Base-by-base conservation (phyloP, 176 grass and related monocot genomes). In the Puya raimondii region DNA sequence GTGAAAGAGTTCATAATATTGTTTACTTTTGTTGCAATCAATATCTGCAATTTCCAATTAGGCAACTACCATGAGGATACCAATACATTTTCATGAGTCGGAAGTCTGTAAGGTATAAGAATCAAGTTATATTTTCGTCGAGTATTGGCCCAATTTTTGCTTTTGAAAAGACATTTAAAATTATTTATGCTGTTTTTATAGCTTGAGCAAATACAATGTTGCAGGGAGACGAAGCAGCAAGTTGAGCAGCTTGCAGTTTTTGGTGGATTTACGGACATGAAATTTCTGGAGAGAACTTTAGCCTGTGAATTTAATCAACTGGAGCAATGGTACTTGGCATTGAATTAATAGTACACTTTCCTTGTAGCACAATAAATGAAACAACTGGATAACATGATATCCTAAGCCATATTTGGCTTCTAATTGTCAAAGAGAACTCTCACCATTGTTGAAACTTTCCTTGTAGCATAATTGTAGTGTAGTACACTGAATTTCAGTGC, bases 201-300 rank as follows among this genome's bases (percentile, higher is more conserved):
- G 61, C 22, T 64, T 48, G 53, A 17, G 48, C 33, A 9, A 72
- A 63, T 71, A 78, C 77, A 29, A 15, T 23, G 73, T 76, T 81
- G 68, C 88, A 96, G 92, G 42, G 83, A 87, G 29, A 85, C 79
- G 74, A 48, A 79, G 76, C 81, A 80, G 79, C 81, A 72, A 80
- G 33, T 87, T 77, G 92, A 92, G 51, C 76, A 92, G 47, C 84
- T 92, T 53, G 76, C 90, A 71, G 79, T 71, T 63, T 97, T 97
- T 42, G 93, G 93, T 81, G 93, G 93, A 77, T 97, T 89, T 88
- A 79, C 53, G 2, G 84, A 97, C 70, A 77, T 74, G 12, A 80
- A 75, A 10, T 92, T 89, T 79, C 81, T 97, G 79, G 84, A 90
- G 70, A 89, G 69, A 80, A 92, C 70, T 79, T 85, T 97, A 70